phyloP scores from a whole-genome alignment of 306 rosid species.

The Arachis hypogaea region DNA sequence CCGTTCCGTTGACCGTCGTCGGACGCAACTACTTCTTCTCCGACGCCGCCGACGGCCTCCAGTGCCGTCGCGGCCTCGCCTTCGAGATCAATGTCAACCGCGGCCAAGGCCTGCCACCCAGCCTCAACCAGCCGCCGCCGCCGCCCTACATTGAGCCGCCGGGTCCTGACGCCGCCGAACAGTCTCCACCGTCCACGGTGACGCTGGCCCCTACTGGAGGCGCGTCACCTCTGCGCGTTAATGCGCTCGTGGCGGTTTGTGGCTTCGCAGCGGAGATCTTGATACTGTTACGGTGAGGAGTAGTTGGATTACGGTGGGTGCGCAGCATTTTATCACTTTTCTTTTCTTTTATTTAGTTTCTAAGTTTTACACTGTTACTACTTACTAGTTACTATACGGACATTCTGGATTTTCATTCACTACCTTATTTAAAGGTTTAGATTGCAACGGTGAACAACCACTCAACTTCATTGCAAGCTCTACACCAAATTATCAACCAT shows the following conservation, averaged over 20 bases:
- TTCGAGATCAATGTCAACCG: slow-evolving; percentile 64
- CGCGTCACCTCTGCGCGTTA: slow-evolving; percentile 34
- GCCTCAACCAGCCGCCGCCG: slow-evolving; percentile 86
- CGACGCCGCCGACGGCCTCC: slow-evolving; percentile 56
- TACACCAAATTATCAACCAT: too few relatives aligned
- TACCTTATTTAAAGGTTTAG: too few relatives aligned
- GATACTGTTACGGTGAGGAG: slow-evolving; percentile 19
- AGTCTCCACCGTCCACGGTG: slow-evolving; percentile 49
- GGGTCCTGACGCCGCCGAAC: slow-evolving; percentile 41
- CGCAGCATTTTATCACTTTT: background rate
- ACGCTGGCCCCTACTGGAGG: slow-evolving; percentile 37
- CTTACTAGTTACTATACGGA: too few relatives aligned
- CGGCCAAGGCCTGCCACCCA: slow-evolving; percentile 84
- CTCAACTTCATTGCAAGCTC: too few relatives aligned
- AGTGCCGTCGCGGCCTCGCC: slow-evolving; percentile 76
- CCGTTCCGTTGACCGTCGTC: slow-evolving; percentile 61
- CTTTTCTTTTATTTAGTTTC: background rate
- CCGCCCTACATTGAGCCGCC: slow-evolving; percentile 78
- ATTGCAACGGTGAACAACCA: too few relatives aligned
- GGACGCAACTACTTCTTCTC: slow-evolving; percentile 82
- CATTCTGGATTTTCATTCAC: too few relatives aligned
- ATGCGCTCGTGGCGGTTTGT: slow-evolving; percentile 34
- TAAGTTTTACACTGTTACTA: too few relatives aligned
- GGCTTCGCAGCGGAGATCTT: slow-evolving; percentile 20
- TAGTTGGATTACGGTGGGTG: background rate